Conservation (phyloP, 1,284 basidiomycete genomes). For the Wolfiporia cocos region DNA sequence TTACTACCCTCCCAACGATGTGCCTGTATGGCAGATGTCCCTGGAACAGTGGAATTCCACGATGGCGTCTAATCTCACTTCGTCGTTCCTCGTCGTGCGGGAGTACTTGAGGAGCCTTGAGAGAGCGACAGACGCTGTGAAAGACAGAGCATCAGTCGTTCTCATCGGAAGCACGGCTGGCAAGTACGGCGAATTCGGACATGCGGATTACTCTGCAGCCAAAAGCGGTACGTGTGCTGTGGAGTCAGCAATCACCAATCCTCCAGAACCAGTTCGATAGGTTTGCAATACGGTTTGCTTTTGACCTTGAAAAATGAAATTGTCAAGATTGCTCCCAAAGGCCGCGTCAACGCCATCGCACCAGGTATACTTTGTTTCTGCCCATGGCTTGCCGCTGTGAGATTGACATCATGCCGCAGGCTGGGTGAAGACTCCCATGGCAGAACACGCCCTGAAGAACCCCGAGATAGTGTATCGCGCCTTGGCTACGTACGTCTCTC, state of each 20-base stretch:
- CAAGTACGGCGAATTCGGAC: conserved; percentile 65
- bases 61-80: conserved; percentile 59
- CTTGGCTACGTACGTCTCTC: conserved; percentile 51
- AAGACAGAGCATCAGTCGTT: conserved; percentile 52
- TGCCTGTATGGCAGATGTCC: conserved; percentile 51
- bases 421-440: conserved; percentile 65
- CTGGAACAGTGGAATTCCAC: conserved; percentile 63
- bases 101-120: conserved; percentile 51
- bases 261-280: conserved; percentile 24
- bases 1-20: conserved; percentile 41
- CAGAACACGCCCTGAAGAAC: conserved; percentile 39
- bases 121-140: conserved; percentile 30
- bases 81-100: conserved; percentile 59
- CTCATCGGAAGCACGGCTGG: conserved; percentile 70
- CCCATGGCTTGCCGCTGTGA: background rate
- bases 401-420: too few relatives aligned
- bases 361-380: conserved; percentile 30
- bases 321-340: conserved; percentile 65
- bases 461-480: conserved; percentile 43
- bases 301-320: conserved; percentile 76
- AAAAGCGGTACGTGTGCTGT: conserved; percentile 42
- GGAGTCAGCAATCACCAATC: background rate
- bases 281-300: conserved; percentile 70
- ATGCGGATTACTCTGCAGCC: conserved; percentile 56
- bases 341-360: conserved; percentile 65